A percentile compares a stretch with the other conserved stretches of the same genome.
These are phyloP conservation scores for Caryocar brasiliense DNA, from an alignment of 441 rosid genomes.

Conservation along the genomic window DNA sequence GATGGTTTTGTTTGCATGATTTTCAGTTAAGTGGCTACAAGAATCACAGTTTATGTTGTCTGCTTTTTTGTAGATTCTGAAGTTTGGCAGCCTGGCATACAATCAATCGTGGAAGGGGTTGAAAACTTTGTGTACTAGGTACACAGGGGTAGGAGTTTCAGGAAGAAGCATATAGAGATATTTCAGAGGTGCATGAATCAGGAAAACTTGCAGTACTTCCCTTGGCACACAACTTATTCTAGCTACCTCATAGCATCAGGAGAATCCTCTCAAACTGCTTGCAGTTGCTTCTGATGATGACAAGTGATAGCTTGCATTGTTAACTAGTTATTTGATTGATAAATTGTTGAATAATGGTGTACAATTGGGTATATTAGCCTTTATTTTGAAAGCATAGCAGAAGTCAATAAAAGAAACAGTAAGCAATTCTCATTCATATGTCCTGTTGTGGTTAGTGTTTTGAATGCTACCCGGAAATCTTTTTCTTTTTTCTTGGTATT, in stretches of 20 bases:
- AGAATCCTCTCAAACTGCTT: background rate
- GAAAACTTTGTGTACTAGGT: background rate
- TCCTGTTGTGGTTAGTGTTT: no score
- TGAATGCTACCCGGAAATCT: no score
- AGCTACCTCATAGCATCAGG: conserved; percentile 5
- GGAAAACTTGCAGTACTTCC: conserved; percentile 11
- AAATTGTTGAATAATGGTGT: conserved; percentile 7
- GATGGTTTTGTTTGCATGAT: background rate
- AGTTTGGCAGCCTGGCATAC: conserved; percentile 14
- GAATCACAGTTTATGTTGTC: background rate
- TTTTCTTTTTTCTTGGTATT: no score
- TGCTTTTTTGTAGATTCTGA: conserved; percentile 22
- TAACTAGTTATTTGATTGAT: conserved; percentile 16
- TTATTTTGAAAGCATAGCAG: conserved; percentile 1
- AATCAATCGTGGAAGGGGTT: conserved; percentile 11
- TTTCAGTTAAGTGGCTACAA: background rate
- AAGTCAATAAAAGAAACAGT: conserved; percentile 4
- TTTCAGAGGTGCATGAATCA: background rate
- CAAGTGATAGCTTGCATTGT: conserved; percentile 5
- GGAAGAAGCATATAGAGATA: background rate
- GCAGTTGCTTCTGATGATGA: background rate
- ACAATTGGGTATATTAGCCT: conserved; percentile 3
- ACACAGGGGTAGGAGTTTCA: conserved; percentile 1
- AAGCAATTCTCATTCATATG: no score
- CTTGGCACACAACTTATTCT: background rate